These are phyloP conservation scores for Naganishia albida DNA, from an alignment of 1,284 basidiomycete genomes.

Conservation along the genomic window DNA sequence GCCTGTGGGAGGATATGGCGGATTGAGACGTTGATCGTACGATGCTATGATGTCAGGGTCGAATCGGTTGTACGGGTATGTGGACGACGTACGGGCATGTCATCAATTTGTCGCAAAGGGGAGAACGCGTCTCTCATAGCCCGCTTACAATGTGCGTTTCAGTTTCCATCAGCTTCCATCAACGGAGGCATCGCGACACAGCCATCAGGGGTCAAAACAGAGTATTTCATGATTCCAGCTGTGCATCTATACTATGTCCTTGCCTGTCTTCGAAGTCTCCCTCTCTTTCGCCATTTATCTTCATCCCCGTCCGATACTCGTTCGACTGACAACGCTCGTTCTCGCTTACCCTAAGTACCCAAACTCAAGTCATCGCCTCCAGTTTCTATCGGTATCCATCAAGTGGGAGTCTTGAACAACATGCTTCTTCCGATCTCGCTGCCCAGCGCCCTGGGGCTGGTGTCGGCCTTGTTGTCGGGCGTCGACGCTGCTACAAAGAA, in stretches of 20 bases:
- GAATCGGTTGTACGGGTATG: background rate
- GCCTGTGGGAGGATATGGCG: constrained; percentile 11
- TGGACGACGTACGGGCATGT: background rate
- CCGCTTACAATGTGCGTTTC: background rate
- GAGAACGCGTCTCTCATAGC: too few relatives aligned
- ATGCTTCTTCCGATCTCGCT: background rate
- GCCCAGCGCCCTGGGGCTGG: background rate
- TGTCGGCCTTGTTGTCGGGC: background rate
- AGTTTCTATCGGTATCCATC: background rate
- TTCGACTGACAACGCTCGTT: too few relatives aligned
- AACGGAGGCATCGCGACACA: too few relatives aligned
- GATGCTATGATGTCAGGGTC: background rate
- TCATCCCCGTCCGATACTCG: background rate
- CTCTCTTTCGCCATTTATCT: background rate
- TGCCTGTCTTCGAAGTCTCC: too few relatives aligned
- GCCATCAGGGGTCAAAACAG: too few relatives aligned
- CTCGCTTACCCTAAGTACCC: too few relatives aligned
- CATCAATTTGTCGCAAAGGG: background rate
- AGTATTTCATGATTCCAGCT: too few relatives aligned
- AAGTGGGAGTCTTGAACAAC: background rate
- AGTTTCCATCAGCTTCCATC: background rate
- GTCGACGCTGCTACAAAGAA: constrained; percentile 36
- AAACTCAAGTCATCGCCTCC: background rate
- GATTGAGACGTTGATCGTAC: constrained; percentile 15
- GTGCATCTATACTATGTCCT: too few relatives aligned